A percentile compares a stretch with the other conserved stretches of the same genome.
Conservation (phyloP, 257 asterid genomes). For the Plantago elongata region DNA sequence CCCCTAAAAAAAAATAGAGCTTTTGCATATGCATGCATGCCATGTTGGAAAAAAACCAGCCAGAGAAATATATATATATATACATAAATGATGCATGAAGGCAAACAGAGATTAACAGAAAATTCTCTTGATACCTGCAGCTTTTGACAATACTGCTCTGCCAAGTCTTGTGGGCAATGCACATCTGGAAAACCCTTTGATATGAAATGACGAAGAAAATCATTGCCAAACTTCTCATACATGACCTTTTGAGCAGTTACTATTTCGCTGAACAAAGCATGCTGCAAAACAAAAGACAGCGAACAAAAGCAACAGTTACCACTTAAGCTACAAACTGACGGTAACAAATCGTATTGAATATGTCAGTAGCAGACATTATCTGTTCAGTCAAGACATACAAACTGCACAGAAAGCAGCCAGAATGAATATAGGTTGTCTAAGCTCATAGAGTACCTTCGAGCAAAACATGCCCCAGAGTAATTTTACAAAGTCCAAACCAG, state of each 20-base stretch:
- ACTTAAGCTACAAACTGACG: not conserved
- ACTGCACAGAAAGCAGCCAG: too few relatives aligned
- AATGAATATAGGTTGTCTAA: too few relatives aligned
- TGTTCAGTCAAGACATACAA: too few relatives aligned
- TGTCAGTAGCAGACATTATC: too few relatives aligned
- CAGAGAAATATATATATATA: too few relatives aligned
- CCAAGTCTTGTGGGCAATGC: conserved; percentile 82
- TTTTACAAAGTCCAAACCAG: not conserved
- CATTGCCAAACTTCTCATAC: conserved; percentile 85
- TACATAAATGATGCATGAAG: too few relatives aligned
- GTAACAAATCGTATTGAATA: not conserved
- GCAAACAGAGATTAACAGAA: not conserved
- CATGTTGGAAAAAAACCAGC: too few relatives aligned
- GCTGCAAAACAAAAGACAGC: conserved; percentile 38
- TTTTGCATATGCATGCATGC: too few relatives aligned
- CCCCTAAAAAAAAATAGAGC: too few relatives aligned
- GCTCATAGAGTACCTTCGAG: too few relatives aligned
- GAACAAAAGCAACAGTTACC: conserved; percentile 4
- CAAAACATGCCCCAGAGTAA: too few relatives aligned
- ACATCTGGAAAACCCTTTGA: conserved; percentile 62
- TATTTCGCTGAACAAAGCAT: conserved; percentile 68
- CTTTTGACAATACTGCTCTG: conserved; percentile 75
- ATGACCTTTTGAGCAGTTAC: conserved; percentile 83
- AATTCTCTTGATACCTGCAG: conserved; percentile 54
- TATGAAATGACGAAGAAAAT: conserved; percentile 61